A percentile compares a stretch with the other conserved stretches of the same genome.
phyloP scores from a whole-genome alignment of 1,284 basidiomycete species.

The Ceratobasidium sp. region DNA sequence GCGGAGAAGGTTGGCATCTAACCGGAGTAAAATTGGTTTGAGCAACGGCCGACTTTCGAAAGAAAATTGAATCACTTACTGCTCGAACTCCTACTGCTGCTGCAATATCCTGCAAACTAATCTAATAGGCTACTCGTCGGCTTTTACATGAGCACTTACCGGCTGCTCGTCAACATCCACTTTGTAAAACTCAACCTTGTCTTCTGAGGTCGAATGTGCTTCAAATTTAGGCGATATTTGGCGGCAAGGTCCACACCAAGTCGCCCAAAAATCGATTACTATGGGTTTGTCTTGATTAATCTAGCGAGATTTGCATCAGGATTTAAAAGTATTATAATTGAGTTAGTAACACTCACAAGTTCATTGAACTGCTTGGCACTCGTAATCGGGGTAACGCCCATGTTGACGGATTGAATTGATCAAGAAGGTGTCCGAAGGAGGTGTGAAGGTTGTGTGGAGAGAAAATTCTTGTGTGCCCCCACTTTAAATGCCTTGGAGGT shows the following conservation, averaged over 20 bases:
- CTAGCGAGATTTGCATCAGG: background rate
- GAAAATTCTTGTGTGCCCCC: background rate
- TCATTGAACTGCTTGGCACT: slow-evolving; percentile 5
- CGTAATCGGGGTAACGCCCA: slow-evolving; percentile 10
- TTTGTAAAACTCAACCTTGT: slow-evolving; percentile 12
- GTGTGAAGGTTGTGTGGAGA: background rate
- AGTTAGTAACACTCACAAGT: background rate
- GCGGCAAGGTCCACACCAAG: slow-evolving; percentile 37
- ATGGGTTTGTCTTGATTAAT: background rate
- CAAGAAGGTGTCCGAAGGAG: background rate
- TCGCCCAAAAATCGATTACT: slow-evolving; percentile 6
- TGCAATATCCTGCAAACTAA: slow-evolving; percentile 57
- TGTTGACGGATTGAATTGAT: background rate
- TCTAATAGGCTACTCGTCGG: slow-evolving; percentile 21
- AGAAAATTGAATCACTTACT: slow-evolving; percentile 31
- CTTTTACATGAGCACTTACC: background rate
- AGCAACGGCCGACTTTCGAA: background rate
- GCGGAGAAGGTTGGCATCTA: slow-evolving; percentile 79
- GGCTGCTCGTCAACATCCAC: slow-evolving; percentile 30
- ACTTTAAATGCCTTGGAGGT: background rate
- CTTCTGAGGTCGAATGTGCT: background rate
- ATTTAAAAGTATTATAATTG: background rate
- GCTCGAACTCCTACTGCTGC: slow-evolving; percentile 78
- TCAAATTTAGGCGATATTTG: slow-evolving; percentile 35
- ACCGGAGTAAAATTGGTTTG: background rate